These are phyloP conservation scores for Ligustrum vulgare DNA, from an alignment of 257 asterid species.

Conservation along the genomic window DNA sequence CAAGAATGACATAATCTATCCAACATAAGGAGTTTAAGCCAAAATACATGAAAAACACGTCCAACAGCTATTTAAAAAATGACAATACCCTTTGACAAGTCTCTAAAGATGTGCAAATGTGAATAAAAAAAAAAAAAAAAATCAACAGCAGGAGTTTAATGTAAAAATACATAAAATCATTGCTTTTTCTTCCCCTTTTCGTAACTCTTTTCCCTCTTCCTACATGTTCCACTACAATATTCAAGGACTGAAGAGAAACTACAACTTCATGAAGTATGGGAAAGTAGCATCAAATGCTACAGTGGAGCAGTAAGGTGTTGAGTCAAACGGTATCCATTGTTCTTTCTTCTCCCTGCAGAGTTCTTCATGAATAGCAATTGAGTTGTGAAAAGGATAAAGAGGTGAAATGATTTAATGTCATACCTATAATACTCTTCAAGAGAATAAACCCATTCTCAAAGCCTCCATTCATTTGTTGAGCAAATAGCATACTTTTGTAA, in stretches of 20 bases:
- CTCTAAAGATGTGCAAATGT: too few relatives aligned
- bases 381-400: conserved; percentile 21
- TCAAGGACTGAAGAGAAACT: conserved; percentile 66
- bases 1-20: too few relatives aligned
- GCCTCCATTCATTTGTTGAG: conserved; percentile 89
- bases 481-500: background rate
- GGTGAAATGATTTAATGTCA: conserved; percentile 25
- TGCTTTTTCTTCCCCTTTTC: too few relatives aligned
- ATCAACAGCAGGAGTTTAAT: too few relatives aligned
- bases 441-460: conserved; percentile 86
- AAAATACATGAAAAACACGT: too few relatives aligned
- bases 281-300: conserved; percentile 76
- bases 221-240: conserved; percentile 91
- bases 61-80: too few relatives aligned
- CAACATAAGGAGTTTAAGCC: too few relatives aligned
- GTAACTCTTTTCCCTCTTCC: too few relatives aligned
- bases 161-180: too few relatives aligned
- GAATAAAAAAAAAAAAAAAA: too few relatives aligned
- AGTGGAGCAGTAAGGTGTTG: conserved; percentile 71
- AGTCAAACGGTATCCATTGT: conserved; percentile 84
- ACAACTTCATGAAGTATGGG: conserved; percentile 65
- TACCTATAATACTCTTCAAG: conserved; percentile 60
- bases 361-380: conserved; percentile 22
- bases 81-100: too few relatives aligned
- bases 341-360: conserved; percentile 72